A percentile compares a stretch with the other conserved stretches of the same genome.
These are phyloP conservation scores for Gleditsia sinensis DNA, from an alignment of 306 rosid genomes.

Conservation along the genomic window DNA sequence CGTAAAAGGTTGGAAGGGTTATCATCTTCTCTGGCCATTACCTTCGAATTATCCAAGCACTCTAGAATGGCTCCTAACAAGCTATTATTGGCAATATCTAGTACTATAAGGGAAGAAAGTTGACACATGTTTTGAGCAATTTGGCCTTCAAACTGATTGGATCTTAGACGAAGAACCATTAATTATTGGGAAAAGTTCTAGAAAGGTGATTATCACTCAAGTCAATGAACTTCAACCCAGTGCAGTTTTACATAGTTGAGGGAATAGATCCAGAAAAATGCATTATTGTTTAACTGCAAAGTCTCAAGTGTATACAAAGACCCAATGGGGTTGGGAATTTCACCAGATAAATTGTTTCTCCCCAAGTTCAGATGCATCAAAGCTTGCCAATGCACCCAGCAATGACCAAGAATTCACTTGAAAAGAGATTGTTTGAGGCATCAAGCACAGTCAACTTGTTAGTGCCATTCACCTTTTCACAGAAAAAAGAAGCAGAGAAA, in stretches of 20 bases:
- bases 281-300: conserved; percentile 28
- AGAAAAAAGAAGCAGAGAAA: conserved; percentile 35
- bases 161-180: too few relatives aligned
- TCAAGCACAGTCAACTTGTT: conserved; percentile 19
- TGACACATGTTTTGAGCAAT: too few relatives aligned
- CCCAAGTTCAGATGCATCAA: conserved; percentile 43
- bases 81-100: too few relatives aligned
- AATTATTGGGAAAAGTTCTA: too few relatives aligned
- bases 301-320: conserved; percentile 25
- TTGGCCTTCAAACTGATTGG: too few relatives aligned
- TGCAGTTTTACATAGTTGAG: conserved; percentile 29
- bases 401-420: conserved; percentile 32
- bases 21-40: too few relatives aligned
- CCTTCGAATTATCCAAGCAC: too few relatives aligned
- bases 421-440: conserved; percentile 29
- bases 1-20: too few relatives aligned
- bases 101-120: too few relatives aligned
- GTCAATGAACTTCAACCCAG: too few relatives aligned
- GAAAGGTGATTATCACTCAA: too few relatives aligned
- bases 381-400: conserved; percentile 43
- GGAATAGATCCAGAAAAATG: conserved; percentile 27
- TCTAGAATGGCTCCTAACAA: too few relatives aligned
- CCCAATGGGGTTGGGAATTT: conserved; percentile 31
- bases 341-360: conserved; percentile 34
- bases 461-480: conserved; percentile 8